phyloP scores from a whole-genome alignment of 192 early-diverging fungal genomes.

The Podila epicladia region DNA sequence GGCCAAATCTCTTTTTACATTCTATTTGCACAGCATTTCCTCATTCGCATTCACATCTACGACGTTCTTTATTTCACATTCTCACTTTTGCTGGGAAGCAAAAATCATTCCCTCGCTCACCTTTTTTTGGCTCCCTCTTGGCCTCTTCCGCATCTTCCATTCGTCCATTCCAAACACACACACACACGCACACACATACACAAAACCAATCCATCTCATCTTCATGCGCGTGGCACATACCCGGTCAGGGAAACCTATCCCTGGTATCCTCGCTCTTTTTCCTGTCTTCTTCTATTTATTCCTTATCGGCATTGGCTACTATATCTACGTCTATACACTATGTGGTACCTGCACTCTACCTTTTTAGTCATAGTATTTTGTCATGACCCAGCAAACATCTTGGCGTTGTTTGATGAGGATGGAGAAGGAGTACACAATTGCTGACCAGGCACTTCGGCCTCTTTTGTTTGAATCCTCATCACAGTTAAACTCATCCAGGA shows the following conservation, averaged over 20 bases:
- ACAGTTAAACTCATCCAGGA: slow-evolving; percentile 3
- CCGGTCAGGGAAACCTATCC: slow-evolving; percentile 36
- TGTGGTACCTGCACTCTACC: slow-evolving; percentile 18
- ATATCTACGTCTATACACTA: slow-evolving; percentile 26
- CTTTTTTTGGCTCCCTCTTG: not conserved
- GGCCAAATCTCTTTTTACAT: no score
- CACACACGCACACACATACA: not conserved
- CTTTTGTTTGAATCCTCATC: not conserved
- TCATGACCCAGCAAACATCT: no score
- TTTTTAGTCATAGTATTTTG: not conserved
- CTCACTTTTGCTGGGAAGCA: no score
- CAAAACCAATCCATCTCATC: not conserved
- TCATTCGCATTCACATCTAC: no score
- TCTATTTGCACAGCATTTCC: no score
- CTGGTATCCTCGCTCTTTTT: slow-evolving; percentile 17
- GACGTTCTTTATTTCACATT: no score
- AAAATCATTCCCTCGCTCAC: no score
- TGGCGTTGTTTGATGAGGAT: no score
- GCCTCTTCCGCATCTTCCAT: not conserved
- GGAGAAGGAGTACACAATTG: no score
- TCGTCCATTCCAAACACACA: not conserved
- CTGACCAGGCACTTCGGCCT: not conserved
- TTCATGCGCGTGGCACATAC: slow-evolving; percentile 33
- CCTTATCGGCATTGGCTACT: slow-evolving; percentile 39
- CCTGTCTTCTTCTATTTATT: slow-evolving; percentile 32